Evolutionary conservation across 2,329 filamentous ascomycete species (phyloP).

Genomic region (Penicillium psychrosexuale): DNA sequence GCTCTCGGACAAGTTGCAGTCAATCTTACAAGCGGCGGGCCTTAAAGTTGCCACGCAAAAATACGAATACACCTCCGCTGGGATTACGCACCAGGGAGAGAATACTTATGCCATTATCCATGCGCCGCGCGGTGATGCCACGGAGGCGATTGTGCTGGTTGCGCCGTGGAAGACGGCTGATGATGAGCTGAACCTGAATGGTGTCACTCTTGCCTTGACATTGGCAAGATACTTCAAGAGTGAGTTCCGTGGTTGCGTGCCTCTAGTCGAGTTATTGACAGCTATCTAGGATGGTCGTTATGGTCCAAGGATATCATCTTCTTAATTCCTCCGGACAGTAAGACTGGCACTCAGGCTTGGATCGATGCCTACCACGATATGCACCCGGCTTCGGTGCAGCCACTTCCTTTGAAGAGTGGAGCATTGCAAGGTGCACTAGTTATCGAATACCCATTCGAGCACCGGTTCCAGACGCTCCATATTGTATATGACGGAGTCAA

Average conservation of each 20-base stretch:
- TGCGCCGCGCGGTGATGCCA: slow-evolving; percentile 90
- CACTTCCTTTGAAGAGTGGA: slow-evolving; percentile 84
- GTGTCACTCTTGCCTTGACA: slow-evolving; percentile 80
- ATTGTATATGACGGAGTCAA: slow-evolving; percentile 95
- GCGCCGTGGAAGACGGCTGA: slow-evolving; percentile 84
- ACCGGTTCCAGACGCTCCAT: slow-evolving; percentile 81
- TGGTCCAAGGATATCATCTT: slow-evolving; percentile 99
- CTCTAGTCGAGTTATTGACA: slow-evolving; percentile 13
- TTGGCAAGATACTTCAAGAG: slow-evolving; percentile 92
- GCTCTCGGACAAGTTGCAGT: slow-evolving; percentile 68
- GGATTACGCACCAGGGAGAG: slow-evolving; percentile 70
- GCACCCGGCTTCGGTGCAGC: slow-evolving; percentile 67
- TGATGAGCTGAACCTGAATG: slow-evolving; percentile 76
- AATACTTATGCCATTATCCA: slow-evolving; percentile 93
- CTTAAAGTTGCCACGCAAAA: slow-evolving; percentile 85
- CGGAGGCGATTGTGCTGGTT: slow-evolving; percentile 90
- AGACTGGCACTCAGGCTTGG: slow-evolving; percentile 90
- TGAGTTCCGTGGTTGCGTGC: slow-evolving; percentile 31
- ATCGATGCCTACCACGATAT: slow-evolving; percentile 95
- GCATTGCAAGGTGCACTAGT: slow-evolving; percentile 88
- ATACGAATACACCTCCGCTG: slow-evolving; percentile 79
- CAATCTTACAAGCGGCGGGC: slow-evolving; percentile 72
- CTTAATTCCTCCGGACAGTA: slow-evolving; percentile 82
- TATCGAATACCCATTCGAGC: slow-evolving; percentile 86
- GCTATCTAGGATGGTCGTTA: slow-evolving; percentile 72